Evolutionary conservation across 345 rosid genomes (phyloP), one percentile per base, ranked within the genome.

Genomic region (Barbarea vulgaris): DNA sequence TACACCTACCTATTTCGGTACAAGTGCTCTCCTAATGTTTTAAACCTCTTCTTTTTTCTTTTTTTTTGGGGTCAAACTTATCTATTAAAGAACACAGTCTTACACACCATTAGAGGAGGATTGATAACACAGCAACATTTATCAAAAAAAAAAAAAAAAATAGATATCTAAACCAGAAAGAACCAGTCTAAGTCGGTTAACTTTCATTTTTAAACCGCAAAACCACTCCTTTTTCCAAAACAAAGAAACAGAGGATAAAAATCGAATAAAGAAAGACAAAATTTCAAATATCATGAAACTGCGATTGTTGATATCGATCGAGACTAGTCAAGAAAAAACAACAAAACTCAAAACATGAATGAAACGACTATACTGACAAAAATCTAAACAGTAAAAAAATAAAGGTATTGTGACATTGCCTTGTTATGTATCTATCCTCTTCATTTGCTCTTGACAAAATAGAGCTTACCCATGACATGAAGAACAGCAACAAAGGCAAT

Each of bases 401-500:
- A 22, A 30, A 1, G 41, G 58, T 15, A 33, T 33, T n/a, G n/a
- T n/a, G 54, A 17, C 9, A 68, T 68, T 21, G 69, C 62, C 52
- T 28, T 31, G 56, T 50, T 31, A n/a, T 17, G 31, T n/a, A 2
- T 0, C 1, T 69, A 14, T 30, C 17, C 15, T 36, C 64, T 63
- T 67, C 47, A 52, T 69, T 68, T 51, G 54, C 56, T 75, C n/a
- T 80, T 85, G 54, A 85, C 96, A 57, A 91, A 85, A 72, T 89
- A 89, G 21, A 90, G 88, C 81, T 88, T 91, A 6, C 96, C 97
- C 76, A 83, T 83, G 39, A 89, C 96, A 80, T 94, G 98, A 44
- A 94, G 97, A 55, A 90, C 18, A 28, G 93, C 87, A 31, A 93
- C 97, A 60, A 93, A 93, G 15, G 93, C 97, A n/a, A 94, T 91